Evolutionary conservation across 2,329 filamentous ascomycete species (phyloP).

Genomic region (Neofusicoccum umdonicola): DNA sequence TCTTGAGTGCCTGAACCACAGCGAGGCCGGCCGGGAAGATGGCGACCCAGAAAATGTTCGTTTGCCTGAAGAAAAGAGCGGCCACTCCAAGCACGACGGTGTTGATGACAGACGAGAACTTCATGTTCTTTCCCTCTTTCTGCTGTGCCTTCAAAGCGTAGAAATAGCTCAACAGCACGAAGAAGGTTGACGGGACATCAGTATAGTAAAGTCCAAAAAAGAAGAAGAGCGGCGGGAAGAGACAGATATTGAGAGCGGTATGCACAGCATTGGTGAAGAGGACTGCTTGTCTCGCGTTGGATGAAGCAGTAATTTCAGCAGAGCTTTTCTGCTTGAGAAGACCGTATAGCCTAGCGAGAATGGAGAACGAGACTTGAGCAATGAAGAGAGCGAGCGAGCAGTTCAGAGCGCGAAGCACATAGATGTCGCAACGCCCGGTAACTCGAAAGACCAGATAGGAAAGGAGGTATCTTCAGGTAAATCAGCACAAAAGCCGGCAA

Average conservation of each 20-base stretch:
- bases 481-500: constrained; percentile 45
- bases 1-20: constrained; percentile 30
- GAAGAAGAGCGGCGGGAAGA: constrained; percentile 93
- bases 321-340: constrained; percentile 2
- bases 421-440: constrained; percentile 40
- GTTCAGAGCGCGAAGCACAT: constrained; percentile 40
- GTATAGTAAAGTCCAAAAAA: constrained; percentile 96
- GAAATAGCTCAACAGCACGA: constrained; percentile 69
- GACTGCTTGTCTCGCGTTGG: constrained; percentile 29
- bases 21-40: constrained; percentile 65
- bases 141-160: constrained; percentile 33
- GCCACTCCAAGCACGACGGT: constrained; percentile 58
- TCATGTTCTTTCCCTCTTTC: constrained; percentile 20
- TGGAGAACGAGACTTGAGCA: constrained; percentile 16
- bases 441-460: constrained; percentile 38
- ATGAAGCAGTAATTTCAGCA: neutral
- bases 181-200: constrained; percentile 76
- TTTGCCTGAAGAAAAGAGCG: constrained; percentile 80
- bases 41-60: constrained; percentile 94
- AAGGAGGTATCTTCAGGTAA: constrained; percentile 38
- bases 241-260: constrained; percentile 71
- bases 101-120: constrained; percentile 18
- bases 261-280: constrained; percentile 46
- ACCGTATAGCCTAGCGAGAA: constrained; percentile 14
- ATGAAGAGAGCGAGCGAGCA: constrained; percentile 17